Base-by-base conservation (phyloP, 805 yeast genomes). In the Debaryomyces prosopidis region DNA sequence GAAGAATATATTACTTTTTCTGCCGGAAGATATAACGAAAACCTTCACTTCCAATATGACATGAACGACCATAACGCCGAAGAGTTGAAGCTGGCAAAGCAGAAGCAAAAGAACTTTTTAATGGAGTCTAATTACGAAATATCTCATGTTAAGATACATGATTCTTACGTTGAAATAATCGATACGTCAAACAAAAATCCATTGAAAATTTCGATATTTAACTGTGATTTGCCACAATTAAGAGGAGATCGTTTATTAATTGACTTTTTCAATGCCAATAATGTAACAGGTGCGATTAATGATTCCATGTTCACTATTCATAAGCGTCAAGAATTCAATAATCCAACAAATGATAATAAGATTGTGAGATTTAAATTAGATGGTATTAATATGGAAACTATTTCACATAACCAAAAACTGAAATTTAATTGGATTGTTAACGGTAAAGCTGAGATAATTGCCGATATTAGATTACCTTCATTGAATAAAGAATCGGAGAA, bases 301-400 rank as follows among this genome's bases (percentile, higher is more conserved):
- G 85, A 85, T 43, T 81, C 94, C 1, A 70, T 87, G 62, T 86
- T 87, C 65, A 85, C 90, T 0, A 75, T 87, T 17, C 94, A 87
- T 54, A 85, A 85, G 58, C 79, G 87, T 53, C 92, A 86, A 57
- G 76, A 77, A 44, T 64, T 75, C 48, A 64, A 60, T 26, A 66
- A 55, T 1, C 51, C 65, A 42, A 69, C 60, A 32, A 51, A 48
- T 28, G 60, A 55, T 16, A 53, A 56, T 41, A 56, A 59, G 35
- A 54, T 62, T 4, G 66, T 69, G 14, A 58, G 74, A 12, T 71
- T 70, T 55, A 72, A 71, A 50, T 52, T 73, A 17, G 75, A 71
- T 43, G 74, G 74, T 1, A 68, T 72, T 18, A 68, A 71, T 50
- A 53, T 72, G 60, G 73, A 66, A 1, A 50, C 58, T 5, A 46